A percentile compares a stretch with the other conserved stretches of the same genome.
phyloP scores from a whole-genome alignment of 257 asterid species.

The Gentiana dahurica region DNA sequence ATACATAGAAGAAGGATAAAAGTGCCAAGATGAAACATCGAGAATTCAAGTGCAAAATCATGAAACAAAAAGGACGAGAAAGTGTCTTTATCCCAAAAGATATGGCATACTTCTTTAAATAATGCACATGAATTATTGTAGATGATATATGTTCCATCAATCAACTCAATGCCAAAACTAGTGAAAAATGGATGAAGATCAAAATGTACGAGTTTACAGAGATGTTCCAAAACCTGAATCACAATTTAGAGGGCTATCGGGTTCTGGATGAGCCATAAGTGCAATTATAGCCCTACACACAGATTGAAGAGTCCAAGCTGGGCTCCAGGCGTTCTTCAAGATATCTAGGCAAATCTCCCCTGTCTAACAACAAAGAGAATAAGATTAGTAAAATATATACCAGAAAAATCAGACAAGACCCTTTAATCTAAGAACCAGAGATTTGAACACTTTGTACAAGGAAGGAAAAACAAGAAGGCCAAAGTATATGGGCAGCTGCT shows the following conservation, averaged over 20 bases:
- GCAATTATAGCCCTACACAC: conserved; percentile 99
- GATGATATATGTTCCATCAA: too few relatives aligned
- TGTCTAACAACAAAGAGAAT: conserved; percentile 35
- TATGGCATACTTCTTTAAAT: not conserved
- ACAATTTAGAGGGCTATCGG: conserved; percentile 98
- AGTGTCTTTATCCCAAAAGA: too few relatives aligned
- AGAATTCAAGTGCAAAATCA: too few relatives aligned
- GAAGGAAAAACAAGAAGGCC: too few relatives aligned
- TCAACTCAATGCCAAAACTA: too few relatives aligned
- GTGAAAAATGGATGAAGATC: not conserved
- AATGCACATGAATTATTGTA: not conserved
- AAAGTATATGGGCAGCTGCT: too few relatives aligned
- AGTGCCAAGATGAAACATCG: too few relatives aligned
- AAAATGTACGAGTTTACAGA: not conserved
- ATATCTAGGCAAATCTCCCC: conserved; percentile 99
- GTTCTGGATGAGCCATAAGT: conserved; percentile 98
- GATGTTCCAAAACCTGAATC: conserved; percentile 65
- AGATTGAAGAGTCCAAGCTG: conserved; percentile 99
- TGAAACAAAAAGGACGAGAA: too few relatives aligned
- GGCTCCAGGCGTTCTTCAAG: conserved; percentile 98
- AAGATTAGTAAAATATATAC: not conserved
- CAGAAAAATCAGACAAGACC: too few relatives aligned
- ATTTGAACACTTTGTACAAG: too few relatives aligned
- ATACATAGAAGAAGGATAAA: too few relatives aligned
- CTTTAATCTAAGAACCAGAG: too few relatives aligned